phyloP scores from a whole-genome alignment of 2,329 filamentous ascomycete species.

The Microdochium paspali region DNA sequence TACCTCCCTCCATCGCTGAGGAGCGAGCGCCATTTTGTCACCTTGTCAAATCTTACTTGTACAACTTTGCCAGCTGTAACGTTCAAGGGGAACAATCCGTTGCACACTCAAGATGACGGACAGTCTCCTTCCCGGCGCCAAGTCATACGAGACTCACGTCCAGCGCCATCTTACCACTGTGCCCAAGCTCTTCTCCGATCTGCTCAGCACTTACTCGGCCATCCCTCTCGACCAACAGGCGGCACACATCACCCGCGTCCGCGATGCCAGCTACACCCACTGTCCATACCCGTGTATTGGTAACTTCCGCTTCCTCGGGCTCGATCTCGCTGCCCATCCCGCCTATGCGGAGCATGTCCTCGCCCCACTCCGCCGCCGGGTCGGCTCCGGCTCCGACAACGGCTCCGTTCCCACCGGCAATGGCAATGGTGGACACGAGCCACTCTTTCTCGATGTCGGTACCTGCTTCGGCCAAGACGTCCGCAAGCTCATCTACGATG shows the following conservation, averaged over 20 bases:
- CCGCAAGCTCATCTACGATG: slow-evolving; percentile 28
- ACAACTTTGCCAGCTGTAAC: too few species aligned
- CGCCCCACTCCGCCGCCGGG: slow-evolving; percentile 16
- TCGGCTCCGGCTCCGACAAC: slow-evolving; percentile 10
- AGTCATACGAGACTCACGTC: background rate
- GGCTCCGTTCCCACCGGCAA: too few species aligned
- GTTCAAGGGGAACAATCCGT: too few species aligned
- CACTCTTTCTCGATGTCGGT: slow-evolving; percentile 29
- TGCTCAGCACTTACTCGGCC: background rate
- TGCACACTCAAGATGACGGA: background rate
- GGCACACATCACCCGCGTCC: slow-evolving; percentile 11
- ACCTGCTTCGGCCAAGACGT: slow-evolving; percentile 32
- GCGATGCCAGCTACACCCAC: slow-evolving; percentile 11
- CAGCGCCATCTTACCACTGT: background rate
- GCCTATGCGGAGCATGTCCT: slow-evolving; percentile 16
- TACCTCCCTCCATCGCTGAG: too few species aligned
- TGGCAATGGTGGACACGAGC: slow-evolving; percentile 1
- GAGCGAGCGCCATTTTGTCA: too few species aligned
- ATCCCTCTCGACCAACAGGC: slow-evolving; percentile 6
- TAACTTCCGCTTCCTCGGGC: slow-evolving; percentile 29
- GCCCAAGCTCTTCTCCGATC: background rate
- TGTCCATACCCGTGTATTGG: slow-evolving; percentile 32
- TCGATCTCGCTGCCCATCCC: slow-evolving; percentile 21
- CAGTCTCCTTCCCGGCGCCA: background rate
- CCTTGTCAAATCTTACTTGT: too few species aligned